phyloP scores from a whole-genome alignment of 129 eudicot species.

The Smallanthus sonchifolius region DNA sequence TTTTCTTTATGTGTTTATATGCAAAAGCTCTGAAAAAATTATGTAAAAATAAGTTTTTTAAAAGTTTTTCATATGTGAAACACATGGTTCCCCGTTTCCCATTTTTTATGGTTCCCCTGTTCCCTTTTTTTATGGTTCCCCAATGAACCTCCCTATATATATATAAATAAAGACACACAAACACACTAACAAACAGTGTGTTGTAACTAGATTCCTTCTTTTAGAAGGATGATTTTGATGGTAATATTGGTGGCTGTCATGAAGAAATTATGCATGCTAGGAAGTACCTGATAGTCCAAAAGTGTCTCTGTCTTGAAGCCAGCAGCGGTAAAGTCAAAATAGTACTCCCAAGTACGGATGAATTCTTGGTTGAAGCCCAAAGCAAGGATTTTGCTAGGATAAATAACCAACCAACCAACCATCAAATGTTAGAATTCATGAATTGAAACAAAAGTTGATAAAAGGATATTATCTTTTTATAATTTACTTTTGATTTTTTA shows the following conservation, averaged over 20 bases:
- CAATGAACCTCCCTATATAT: no score
- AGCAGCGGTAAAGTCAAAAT: slow-evolving; percentile 68
- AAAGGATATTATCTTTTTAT: neutral
- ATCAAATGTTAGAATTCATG: neutral
- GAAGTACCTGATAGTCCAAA: slow-evolving; percentile 55
- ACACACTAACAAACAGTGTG: neutral
- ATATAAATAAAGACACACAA: no score
- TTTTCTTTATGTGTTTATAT: no score
- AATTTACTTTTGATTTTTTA: slow-evolving; percentile 48
- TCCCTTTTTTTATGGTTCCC: no score
- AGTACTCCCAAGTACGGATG: slow-evolving; percentile 76
- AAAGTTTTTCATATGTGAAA: no score
- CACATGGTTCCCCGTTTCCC: no score
- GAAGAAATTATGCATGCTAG: neutral
- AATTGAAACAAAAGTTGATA: neutral
- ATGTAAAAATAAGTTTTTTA: no score
- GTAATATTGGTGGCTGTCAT: neutral
- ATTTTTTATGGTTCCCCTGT: no score
- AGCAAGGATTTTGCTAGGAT: slow-evolving; percentile 45
- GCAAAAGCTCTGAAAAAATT: no score
- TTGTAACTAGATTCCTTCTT: no score
- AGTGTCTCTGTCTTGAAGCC: slow-evolving; percentile 58
- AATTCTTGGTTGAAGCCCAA: slow-evolving; percentile 75
- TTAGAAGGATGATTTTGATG: no score
- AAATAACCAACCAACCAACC: neutral